Percentiles rank a stretch among this genome's conserved stretches.
These are phyloP conservation scores for Colletotrichum agaves DNA, from an alignment of 2,329 filamentous ascomycete genomes.

Conservation along the genomic window DNA sequence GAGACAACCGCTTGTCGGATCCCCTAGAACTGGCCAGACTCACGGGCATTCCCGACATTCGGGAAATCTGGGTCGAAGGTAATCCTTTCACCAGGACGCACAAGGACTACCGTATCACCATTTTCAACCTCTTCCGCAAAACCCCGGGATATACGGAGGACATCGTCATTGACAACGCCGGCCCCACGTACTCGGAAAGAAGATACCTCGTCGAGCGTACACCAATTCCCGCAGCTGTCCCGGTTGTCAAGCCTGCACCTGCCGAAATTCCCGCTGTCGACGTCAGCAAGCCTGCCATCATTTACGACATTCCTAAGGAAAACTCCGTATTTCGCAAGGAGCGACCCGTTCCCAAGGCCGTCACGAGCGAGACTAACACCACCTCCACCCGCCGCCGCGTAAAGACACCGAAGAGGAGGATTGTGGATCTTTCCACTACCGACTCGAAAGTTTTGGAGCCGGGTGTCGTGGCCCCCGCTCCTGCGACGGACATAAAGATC, in stretches of 20 bases:
- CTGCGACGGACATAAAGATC: slow-evolving; percentile 22
- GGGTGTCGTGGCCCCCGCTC: slow-evolving; percentile 18
- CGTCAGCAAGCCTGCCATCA: slow-evolving; percentile 73
- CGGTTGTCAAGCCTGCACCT: slow-evolving; percentile 77
- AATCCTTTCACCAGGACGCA: slow-evolving; percentile 94
- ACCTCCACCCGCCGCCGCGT: slow-evolving; percentile 67
- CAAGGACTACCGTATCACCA: slow-evolving; percentile 83
- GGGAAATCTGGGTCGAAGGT: slow-evolving; percentile 90
- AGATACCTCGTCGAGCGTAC: slow-evolving; percentile 85
- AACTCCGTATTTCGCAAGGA: slow-evolving; percentile 69
- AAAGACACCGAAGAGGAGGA: slow-evolving; percentile 69
- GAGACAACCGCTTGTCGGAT: slow-evolving; percentile 92
- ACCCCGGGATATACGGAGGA: slow-evolving; percentile 92
- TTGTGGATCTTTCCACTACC: slow-evolving; percentile 71
- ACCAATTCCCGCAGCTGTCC: slow-evolving; percentile 78
- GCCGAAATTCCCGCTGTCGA: slow-evolving; percentile 72
- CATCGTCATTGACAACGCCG: slow-evolving; percentile 85
- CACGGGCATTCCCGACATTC: slow-evolving; percentile 89
- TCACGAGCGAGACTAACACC: slow-evolving; percentile 68
- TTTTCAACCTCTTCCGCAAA: slow-evolving; percentile 95
- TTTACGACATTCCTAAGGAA: slow-evolving; percentile 63
- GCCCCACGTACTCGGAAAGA: slow-evolving; percentile 86
- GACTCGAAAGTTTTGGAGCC: slow-evolving; percentile 46
- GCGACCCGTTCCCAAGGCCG: slow-evolving; percentile 61
- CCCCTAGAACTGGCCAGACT: slow-evolving; percentile 90